Percentiles rank a stretch among this genome's conserved stretches.
Evolutionary conservation across 305 asterid species (phyloP).

Genomic region (Coffea humblotiana): DNA sequence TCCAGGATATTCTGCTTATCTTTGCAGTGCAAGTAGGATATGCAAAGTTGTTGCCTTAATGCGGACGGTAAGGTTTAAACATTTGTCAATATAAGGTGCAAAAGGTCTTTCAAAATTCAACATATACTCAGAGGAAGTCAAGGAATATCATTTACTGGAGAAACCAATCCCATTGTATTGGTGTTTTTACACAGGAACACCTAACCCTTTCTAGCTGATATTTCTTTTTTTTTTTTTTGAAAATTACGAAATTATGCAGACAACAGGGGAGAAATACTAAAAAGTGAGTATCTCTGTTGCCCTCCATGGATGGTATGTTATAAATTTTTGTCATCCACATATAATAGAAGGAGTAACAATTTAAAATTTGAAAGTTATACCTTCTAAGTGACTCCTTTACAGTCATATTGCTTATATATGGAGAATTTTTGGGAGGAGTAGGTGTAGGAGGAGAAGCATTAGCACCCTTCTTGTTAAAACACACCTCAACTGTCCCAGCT

Average conservation of each 20-base stretch:
- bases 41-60: neutral
- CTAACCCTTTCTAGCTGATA: neutral
- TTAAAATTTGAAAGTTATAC: constrained; percentile 28
- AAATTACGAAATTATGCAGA: no score
- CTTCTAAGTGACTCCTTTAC: constrained; percentile 79
- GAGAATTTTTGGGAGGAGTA: constrained; percentile 67
- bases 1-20: neutral
- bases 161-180: no score
- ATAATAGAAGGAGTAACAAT: neutral
- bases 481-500: constrained; percentile 89
- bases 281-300: no score
- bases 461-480: constrained; percentile 64
- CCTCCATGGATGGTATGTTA: no score
- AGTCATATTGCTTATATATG: constrained; percentile 91
- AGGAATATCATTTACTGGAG: neutral
- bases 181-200: neutral
- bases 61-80: neutral
- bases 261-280: no score
- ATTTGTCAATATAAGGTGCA: neutral
- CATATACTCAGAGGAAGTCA: neutral
- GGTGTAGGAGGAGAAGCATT: constrained; percentile 85
- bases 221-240: no score
- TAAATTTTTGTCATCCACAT: neutral
- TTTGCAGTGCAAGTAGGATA: neutral
- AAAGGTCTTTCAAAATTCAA: neutral